These are phyloP conservation scores for Chondrus crispus DNA, from an alignment of 23 red algal genomes.

Conservation along the genomic window DNA sequence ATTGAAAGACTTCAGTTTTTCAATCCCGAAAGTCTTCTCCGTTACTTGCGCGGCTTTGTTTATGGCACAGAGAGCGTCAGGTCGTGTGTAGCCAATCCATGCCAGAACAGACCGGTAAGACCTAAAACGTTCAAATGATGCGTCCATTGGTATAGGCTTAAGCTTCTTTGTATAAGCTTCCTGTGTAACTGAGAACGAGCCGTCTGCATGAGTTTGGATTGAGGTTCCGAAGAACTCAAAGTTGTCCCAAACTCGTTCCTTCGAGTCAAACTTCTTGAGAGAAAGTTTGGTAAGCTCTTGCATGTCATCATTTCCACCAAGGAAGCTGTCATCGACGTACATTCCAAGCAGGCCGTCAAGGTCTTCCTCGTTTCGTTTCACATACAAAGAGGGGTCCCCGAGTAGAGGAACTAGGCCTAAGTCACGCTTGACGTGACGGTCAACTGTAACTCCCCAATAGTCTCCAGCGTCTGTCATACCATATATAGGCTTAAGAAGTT, in stretches of 20 bases:
- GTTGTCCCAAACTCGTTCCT: background rate
- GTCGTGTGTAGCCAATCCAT: background rate
- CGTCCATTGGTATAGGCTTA: background rate
- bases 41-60: background rate
- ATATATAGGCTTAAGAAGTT: background rate
- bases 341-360: background rate
- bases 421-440: background rate
- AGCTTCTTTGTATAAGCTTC: background rate
- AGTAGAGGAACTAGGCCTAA: background rate
- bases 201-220: background rate
- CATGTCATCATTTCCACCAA: background rate
- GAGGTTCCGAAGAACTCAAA: constrained; percentile 3
- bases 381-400: constrained; percentile 1
- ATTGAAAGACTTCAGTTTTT: background rate
- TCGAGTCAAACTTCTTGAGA: constrained; percentile 6
- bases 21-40: background rate
- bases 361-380: background rate
- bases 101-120: background rate
- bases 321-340: constrained; percentile 26
- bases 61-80: background rate
- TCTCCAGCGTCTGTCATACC: constrained; percentile 27
- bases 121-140: background rate
- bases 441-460: constrained; percentile 10
- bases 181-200: background rate
- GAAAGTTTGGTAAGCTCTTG: background rate